A percentile compares a stretch with the other conserved stretches of the same genome.
Conservation (phyloP, 805 yeast genomes). For the Spathaspora arborariae region DNA sequence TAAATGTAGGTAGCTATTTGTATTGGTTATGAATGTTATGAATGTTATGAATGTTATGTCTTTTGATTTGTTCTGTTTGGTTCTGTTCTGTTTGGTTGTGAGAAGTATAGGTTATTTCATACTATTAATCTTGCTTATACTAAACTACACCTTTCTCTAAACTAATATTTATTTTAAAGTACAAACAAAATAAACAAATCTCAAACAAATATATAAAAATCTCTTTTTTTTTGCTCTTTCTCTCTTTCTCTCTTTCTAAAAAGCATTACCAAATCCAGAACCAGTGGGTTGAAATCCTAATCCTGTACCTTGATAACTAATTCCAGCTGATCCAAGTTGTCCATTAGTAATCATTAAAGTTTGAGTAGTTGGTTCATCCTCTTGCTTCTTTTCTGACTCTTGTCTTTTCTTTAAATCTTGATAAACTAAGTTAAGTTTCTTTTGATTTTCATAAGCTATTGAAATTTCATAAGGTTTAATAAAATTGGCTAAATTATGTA, state of each 20-base stretch:
- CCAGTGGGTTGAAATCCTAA: constrained; percentile 71
- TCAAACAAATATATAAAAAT: neutral
- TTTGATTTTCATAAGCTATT: constrained; percentile 73
- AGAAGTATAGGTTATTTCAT: too few species aligned
- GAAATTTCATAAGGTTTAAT: constrained; percentile 91
- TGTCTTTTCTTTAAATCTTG: constrained; percentile 69
- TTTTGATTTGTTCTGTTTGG: too few species aligned
- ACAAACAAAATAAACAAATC: constrained; percentile 1
- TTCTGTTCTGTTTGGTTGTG: too few species aligned
- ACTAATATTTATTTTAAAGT: neutral
- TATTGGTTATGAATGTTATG: too few species aligned
- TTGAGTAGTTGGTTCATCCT: constrained; percentile 49
- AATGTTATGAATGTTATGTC: too few species aligned
- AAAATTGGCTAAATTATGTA: constrained; percentile 77
- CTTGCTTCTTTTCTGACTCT: constrained; percentile 48
- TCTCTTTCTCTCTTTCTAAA: too few species aligned
- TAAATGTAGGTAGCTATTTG: too few species aligned
- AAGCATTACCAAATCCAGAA: constrained; percentile 61
- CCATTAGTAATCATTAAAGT: constrained; percentile 85
- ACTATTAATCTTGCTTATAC: too few species aligned
- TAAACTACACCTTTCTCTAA: neutral
- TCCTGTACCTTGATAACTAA: constrained; percentile 31
- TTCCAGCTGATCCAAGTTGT: constrained; percentile 15
- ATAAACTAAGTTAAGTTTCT: constrained; percentile 59
- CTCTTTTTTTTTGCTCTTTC: too few species aligned